Evolutionary conservation across 257 asterid genomes (phyloP), one percentile per base, ranked within the genome.

Genomic region (Buddleja alternifolia): DNA sequence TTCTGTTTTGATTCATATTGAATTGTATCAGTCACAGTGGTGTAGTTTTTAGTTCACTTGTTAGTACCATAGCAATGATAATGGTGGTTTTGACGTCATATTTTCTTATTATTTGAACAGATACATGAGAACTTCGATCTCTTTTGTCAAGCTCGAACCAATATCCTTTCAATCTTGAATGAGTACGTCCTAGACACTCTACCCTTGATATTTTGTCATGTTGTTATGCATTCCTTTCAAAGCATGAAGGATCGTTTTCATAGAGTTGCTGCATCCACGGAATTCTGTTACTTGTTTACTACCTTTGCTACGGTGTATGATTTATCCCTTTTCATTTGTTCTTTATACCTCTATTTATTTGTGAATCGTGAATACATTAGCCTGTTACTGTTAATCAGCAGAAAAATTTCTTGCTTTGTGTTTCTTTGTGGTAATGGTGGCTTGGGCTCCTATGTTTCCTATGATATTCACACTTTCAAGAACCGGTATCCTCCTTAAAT

Each of bases 101-200:
- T n/a, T 60, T 57, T 34, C 50, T 39, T 41, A 6, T 73, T 29
- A 14, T 71, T 34, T 78, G 67, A 69, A 36, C 92, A 92, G 97
- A 66, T 92, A 41, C 83, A 80, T 6, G 96, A 92, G 69, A 92
- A 92, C 77, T 70, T 87, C 48, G 71, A 72, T 75, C 92, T 89
- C 84, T 73, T 92, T 61, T 67, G 78, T 73, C 90, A 85, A 80
- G 89, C 89, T 81, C 90, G 86, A 69, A 73, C 65, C 73, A 88
- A 83, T 71, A 83, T 88, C 76, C 78, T 84, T 59, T 63, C 85
- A 8, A 66, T 88, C 64, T 64, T 88, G 73, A 86, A 86, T 56
- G 93, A 88, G 97, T 90, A 90, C 2, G 94, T 77, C 55, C 47
- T 37, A 39, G 20, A 29, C 58, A 29, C 66, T 69, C 14, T 32